Conservation (phyloP, 106 monocot species). For the Dactylorhiza incarnata region DNA sequence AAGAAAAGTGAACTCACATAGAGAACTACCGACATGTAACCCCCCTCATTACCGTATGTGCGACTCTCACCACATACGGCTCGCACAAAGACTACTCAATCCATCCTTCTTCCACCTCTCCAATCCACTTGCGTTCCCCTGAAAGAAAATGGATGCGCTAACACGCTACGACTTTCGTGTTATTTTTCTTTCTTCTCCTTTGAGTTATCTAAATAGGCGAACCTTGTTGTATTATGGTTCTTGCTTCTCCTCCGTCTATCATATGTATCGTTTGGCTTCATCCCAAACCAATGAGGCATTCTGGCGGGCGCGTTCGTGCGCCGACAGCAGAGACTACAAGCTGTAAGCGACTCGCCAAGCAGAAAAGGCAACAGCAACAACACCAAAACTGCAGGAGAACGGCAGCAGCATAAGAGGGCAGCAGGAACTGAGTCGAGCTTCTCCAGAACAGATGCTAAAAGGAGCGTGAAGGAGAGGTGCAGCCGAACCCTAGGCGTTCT, state of each 20-base stretch:
- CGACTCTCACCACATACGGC: slow-evolving; percentile 21
- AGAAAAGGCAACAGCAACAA: too few species aligned
- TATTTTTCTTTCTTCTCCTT: background rate
- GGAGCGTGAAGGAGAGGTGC: too few species aligned
- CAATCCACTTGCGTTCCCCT: slow-evolving; percentile 11
- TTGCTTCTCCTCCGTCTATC: slow-evolving; percentile 12
- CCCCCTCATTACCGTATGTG: slow-evolving; percentile 13
- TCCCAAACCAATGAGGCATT: slow-evolving; percentile 14
- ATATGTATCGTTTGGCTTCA: slow-evolving; percentile 18
- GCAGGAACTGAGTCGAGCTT: too few species aligned
- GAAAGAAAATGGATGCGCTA: background rate
- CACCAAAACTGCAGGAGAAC: too few species aligned
- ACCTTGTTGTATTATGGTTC: too few species aligned
- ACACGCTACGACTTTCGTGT: background rate
- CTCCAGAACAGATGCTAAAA: too few species aligned
- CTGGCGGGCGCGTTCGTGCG: slow-evolving; percentile 1
- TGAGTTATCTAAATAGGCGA: too few species aligned
- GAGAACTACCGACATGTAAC: too few species aligned
- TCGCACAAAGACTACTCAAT: slow-evolving; percentile 19
- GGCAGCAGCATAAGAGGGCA: too few species aligned
- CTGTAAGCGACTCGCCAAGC: too few species aligned
- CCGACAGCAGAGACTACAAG: slow-evolving; percentile 11
- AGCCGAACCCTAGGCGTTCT: too few species aligned
- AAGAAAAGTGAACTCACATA: too few species aligned
- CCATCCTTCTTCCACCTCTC: slow-evolving; percentile 21